Conservation (phyloP, 2,329 filamentous ascomycete genomes). For the Hypoxylon sp. region DNA sequence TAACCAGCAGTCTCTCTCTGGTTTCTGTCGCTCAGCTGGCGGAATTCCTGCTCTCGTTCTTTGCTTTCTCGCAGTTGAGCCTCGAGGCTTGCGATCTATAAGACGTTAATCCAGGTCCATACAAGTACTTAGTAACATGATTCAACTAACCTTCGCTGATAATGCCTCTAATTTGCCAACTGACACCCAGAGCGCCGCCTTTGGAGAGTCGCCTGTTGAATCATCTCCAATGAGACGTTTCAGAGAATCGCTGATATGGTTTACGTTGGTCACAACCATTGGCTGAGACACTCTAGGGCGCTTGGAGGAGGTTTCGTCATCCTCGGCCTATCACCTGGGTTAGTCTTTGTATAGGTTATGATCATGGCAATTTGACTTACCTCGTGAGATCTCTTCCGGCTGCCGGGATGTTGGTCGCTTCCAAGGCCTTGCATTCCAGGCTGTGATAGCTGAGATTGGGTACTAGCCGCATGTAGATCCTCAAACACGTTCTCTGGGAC, state of each 20-base stretch:
- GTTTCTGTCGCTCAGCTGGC: constrained; percentile 60
- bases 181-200: constrained; percentile 52
- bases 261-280: constrained; percentile 48
- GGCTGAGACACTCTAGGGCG: constrained; percentile 53
- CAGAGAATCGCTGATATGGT: constrained; percentile 53
- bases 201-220: constrained; percentile 32
- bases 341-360: constrained; percentile 27
- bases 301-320: constrained; percentile 54
- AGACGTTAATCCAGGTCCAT: constrained; percentile 31
- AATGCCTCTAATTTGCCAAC: constrained; percentile 53
- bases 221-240: constrained; percentile 52
- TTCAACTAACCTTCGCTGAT: constrained; percentile 51
- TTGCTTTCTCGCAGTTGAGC: constrained; percentile 54
- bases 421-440: constrained; percentile 39
- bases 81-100: constrained; percentile 58
- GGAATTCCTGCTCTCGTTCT: constrained; percentile 57
- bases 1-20: constrained; percentile 64
- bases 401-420: constrained; percentile 42
- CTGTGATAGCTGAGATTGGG: constrained; percentile 57
- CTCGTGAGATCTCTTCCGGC: constrained; percentile 63
- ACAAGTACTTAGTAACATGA: neutral
- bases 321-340: constrained; percentile 54
- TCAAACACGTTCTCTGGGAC: constrained; percentile 67
- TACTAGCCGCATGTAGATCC: constrained; percentile 58
- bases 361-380: constrained; percentile 56